Base-by-base conservation (phyloP, 1,284 basidiomycete species). In the Paramarasmius palmivorus region DNA sequence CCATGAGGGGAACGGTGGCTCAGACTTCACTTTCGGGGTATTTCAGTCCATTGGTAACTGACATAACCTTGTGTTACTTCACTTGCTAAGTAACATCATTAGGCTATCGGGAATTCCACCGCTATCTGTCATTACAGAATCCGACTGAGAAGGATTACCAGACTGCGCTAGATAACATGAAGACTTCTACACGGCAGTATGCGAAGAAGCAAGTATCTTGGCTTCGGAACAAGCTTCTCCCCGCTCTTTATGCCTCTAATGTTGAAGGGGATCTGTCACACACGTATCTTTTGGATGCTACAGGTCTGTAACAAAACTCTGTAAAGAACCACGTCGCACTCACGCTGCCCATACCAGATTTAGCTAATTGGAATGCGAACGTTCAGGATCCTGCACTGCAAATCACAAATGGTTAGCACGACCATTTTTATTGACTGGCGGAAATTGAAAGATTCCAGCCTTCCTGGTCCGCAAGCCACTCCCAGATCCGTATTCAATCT, bases 31-130 rank as follows among this genome's bases (percentile, higher is more conserved):
- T 0, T 70, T 83, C 1, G 96, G 96, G 0, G 92, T 99, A 53
- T 98, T 92, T 68, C 97, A 99, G 69, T 86, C 93, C 0, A 99
- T 99, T 50, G 96, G 95, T 90, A 57, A 50, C 72, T 6, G n/a
- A 15, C n/a, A 9, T 6, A 42, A 35, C 37, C 23, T 8, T 26
- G 1, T 9, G 17, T 5, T 25, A 9, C 23, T 5, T 12, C n/a
- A 39, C 36, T 9, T n/a, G 45, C 15, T 59, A 7, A 9, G 25
- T 47, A 46, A 9, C 29, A 46, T 45, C 52, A n/a, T 50, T 20
- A 96, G 94, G 95, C 1, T 98, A 92, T 72, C 92, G 88, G 67
- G 95, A 98, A 70, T 98, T 98, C 59, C 77, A 83, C 59, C 70
- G 75, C 15, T 93, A 88, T 61, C 73, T 90, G 52, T 65, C 74